phyloP scores from a whole-genome alignment of 805 yeast species.

The Wickerhamiella bombiphila region DNA sequence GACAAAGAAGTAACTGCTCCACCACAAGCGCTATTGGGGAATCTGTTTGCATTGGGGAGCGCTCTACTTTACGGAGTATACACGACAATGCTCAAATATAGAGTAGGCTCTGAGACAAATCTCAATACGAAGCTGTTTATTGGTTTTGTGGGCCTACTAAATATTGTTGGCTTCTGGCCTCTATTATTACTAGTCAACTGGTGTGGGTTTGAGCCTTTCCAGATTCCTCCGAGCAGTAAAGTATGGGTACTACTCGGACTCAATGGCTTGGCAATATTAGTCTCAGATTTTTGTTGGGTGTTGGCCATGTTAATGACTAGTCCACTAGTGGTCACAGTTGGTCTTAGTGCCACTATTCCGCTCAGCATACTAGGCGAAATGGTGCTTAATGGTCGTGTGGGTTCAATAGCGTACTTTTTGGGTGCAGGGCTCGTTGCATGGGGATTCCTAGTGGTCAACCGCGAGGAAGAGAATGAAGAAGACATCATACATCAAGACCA shows the following conservation, averaged over 20 bases:
- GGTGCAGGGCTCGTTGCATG: constrained; percentile 73
- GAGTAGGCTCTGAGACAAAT: constrained; percentile 56
- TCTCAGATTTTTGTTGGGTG: constrained; percentile 93
- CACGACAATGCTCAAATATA: constrained; percentile 66
- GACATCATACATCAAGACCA: no score
- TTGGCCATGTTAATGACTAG: constrained; percentile 85
- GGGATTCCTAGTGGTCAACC: constrained; percentile 74
- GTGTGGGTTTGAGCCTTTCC: constrained; percentile 54
- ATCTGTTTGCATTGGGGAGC: constrained; percentile 62
- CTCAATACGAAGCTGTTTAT: constrained; percentile 79
- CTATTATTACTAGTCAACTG: constrained; percentile 49
- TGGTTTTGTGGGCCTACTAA: constrained; percentile 87
- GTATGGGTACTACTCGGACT: constrained; percentile 40
- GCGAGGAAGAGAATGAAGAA: constrained; percentile 54
- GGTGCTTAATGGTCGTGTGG: constrained; percentile 46
- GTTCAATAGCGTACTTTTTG: constrained; percentile 47
- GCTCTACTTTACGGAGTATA: constrained; percentile 87
- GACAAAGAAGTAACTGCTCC: constrained; percentile 17
- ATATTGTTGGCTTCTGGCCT: constrained; percentile 70
- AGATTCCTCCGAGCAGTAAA: constrained; percentile 42
- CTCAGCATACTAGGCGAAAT: constrained; percentile 87
- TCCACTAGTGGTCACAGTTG: constrained; percentile 91
- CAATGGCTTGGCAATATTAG: constrained; percentile 65
- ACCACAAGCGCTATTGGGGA: constrained; percentile 42
- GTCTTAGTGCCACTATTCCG: constrained; percentile 85